Conservation (phyloP, 495 filamentous ascomycete genomes). For the Penicillium cataractarum region DNA sequence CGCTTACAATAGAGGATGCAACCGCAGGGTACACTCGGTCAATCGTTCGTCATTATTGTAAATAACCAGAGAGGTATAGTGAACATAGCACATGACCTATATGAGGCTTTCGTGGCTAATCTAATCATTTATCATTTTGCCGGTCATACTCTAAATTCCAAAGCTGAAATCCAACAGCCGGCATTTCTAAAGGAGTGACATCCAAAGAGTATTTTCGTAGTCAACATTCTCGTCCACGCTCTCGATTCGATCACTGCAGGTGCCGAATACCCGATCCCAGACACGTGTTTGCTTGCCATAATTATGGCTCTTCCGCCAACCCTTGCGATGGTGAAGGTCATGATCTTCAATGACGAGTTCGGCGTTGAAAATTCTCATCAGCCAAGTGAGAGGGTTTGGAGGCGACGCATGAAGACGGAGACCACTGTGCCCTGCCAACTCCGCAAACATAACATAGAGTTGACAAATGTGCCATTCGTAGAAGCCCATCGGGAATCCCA, state of each 20-base stretch:
- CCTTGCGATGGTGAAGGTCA: constrained; percentile 43
- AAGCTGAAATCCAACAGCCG: not conserved
- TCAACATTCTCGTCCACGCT: constrained; percentile 32
- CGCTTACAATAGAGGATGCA: not conserved
- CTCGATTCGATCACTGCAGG: constrained; percentile 36
- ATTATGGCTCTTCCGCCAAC: constrained; percentile 43
- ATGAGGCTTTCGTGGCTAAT: not conserved
- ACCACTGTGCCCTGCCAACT: constrained; percentile 40
- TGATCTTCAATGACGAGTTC: constrained; percentile 46
- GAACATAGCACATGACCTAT: not conserved
- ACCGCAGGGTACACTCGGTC: not conserved
- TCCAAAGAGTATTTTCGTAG: constrained; percentile 30
- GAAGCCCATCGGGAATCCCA: constrained; percentile 41
- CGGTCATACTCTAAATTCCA: not conserved
- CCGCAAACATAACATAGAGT: constrained; percentile 38
- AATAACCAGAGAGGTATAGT: not conserved
- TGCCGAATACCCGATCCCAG: constrained; percentile 41
- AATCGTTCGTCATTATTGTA: not conserved
- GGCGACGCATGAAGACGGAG: constrained; percentile 34
- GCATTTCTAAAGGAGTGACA: constrained; percentile 13
- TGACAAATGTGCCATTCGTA: constrained; percentile 46
- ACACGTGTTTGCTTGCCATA: constrained; percentile 45
- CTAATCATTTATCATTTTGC: constrained; percentile 7
- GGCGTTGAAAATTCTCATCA: constrained; percentile 29
- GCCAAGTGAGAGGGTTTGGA: constrained; percentile 31